Conservation (phyloP, 2,329 filamentous ascomycete species). For the Graphilbum sp. region DNA sequence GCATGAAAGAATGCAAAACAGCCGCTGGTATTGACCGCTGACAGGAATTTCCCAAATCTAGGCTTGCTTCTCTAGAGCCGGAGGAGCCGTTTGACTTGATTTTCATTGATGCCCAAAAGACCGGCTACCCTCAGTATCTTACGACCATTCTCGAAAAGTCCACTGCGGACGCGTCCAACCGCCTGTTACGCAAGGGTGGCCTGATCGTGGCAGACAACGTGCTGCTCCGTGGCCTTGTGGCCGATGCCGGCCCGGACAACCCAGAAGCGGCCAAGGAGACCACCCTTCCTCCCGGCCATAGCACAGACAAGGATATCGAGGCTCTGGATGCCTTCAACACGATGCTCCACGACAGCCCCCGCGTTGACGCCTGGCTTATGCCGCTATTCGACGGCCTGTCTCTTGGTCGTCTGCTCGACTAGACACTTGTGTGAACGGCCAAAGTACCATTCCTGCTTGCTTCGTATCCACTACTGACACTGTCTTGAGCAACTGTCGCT, state of each 20-base stretch:
- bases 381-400: slow-evolving; percentile 23
- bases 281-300: not conserved
- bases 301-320: slow-evolving; percentile 8
- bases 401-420: slow-evolving; percentile 15
- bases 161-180: slow-evolving; percentile 16
- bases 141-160: slow-evolving; percentile 27
- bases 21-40: no score
- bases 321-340: slow-evolving; percentile 19
- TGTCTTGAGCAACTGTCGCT: no score
- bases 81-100: slow-evolving; percentile 32
- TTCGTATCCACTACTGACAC: no score
- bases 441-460: no score
- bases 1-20: no score
- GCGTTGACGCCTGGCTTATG: slow-evolving; percentile 20
- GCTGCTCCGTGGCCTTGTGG: slow-evolving; percentile 30
- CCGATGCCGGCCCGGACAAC: slow-evolving; percentile 18
- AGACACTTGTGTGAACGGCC: no score
- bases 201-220: slow-evolving; percentile 39
- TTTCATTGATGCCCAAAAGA: slow-evolving; percentile 38
- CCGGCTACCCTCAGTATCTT: slow-evolving; percentile 32
- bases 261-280: slow-evolving; percentile 10
- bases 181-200: slow-evolving; percentile 30
- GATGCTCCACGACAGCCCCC: slow-evolving; percentile 12
- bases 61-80: slow-evolving; percentile 17
- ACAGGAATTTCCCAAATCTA: no score